phyloP scores from a whole-genome alignment of 2,329 filamentous ascomycete genomes.

The Podosphaera aphanis region DNA sequence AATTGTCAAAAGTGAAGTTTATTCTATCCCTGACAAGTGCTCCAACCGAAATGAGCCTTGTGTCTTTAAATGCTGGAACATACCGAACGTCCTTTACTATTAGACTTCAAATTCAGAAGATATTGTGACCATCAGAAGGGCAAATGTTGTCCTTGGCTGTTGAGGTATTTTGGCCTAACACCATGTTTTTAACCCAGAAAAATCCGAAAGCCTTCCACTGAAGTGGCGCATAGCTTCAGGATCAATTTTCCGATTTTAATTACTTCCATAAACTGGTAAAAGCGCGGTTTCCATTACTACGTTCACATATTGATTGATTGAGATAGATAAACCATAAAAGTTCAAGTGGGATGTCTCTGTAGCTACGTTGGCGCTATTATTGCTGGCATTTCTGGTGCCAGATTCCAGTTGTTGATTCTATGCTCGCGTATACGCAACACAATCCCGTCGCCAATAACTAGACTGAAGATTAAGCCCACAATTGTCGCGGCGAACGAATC shows the following conservation, averaged over 20 bases:
- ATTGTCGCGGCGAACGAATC: not conserved
- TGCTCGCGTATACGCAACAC: no score
- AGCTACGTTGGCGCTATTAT: not conserved
- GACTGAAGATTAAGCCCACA: not conserved
- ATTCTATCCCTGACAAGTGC: not conserved
- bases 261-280: not conserved
- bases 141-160: not conserved
- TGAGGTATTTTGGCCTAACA: not conserved
- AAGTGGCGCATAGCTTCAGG: not conserved
- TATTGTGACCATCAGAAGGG: not conserved
- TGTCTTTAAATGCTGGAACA: not conserved
- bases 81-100: not conserved
- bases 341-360: not conserved
- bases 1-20: not conserved
- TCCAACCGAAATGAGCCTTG: no score
- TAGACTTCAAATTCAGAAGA: not conserved
- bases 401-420: not conserved
- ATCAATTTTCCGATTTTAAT: not conserved
- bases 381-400: not conserved
- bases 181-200: not conserved
- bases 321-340: no score
- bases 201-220: not conserved
- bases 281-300: not conserved
- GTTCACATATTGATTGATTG: not conserved
- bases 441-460: no score